A percentile compares a stretch with the other conserved stretches of the same genome.
phyloP scores from a whole-genome alignment of 495 filamentous ascomycete genomes.

The Bryoglossum gracile region DNA sequence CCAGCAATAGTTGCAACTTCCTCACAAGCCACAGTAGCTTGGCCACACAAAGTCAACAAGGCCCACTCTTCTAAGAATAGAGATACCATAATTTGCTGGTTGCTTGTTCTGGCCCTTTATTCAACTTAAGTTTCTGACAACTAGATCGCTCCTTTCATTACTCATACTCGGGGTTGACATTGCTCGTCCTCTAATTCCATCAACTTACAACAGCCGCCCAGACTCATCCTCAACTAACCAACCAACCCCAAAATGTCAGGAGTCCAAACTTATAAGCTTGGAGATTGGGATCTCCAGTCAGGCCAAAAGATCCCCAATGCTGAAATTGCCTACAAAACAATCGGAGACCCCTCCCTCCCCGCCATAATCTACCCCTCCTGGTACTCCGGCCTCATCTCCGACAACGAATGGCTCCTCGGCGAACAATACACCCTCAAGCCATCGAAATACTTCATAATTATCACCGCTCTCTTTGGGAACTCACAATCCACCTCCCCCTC shows the following conservation, averaged over 20 bases:
- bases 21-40: background rate
- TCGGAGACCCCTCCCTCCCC: constrained; percentile 53
- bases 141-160: no score
- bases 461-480: constrained; percentile 66
- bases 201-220: background rate
- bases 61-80: background rate
- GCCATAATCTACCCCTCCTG: constrained; percentile 66
- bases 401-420: constrained; percentile 62
- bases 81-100: no score
- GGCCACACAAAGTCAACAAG: background rate
- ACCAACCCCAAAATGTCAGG: constrained; percentile 8
- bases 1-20: no score
- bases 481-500: constrained; percentile 66
- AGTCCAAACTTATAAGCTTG: constrained; percentile 44
- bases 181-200: no score
- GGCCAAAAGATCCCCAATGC: constrained; percentile 50
- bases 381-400: constrained; percentile 47
- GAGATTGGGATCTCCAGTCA: constrained; percentile 55
- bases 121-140: no score
- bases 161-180: no score
- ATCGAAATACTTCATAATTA: constrained; percentile 59
- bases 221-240: background rate
- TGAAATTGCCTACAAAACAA: constrained; percentile 62
- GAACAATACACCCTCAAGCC: constrained; percentile 54
- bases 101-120: no score